phyloP scores from a whole-genome alignment of 2,329 filamentous ascomycete species.

The Aureobasidium sp. region DNA sequence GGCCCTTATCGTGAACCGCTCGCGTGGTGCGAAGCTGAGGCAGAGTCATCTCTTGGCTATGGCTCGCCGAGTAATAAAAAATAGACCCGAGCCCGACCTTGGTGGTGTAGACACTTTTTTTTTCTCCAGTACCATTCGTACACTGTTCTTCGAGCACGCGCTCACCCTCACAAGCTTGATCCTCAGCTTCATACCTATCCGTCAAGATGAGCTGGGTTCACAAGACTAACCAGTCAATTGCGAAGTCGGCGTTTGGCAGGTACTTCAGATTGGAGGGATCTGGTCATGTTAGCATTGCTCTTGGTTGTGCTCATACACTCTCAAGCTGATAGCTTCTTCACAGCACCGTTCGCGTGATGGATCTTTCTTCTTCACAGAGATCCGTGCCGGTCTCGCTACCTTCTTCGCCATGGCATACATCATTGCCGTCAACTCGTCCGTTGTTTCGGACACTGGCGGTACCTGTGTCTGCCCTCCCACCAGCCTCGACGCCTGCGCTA shows the following conservation, averaged over 20 bases:
- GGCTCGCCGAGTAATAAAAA: not conserved
- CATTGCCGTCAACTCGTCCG: conserved; percentile 57
- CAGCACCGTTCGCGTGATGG: conserved; percentile 65
- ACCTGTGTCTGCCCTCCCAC: conserved; percentile 63
- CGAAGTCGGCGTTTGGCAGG: conserved; percentile 57
- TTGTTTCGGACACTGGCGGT: conserved; percentile 65
- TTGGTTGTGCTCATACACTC: conserved; percentile 13
- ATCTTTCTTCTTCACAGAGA: conserved; percentile 73
- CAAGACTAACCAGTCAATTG: conserved; percentile 43
- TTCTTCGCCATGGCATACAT: conserved; percentile 68
- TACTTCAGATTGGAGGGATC: conserved; percentile 78
- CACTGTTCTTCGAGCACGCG: not conserved
- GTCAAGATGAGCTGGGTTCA: conserved; percentile 21
- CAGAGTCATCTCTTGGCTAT: conserved; percentile 11
- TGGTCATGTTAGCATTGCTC: conserved; percentile 56
- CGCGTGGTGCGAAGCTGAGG: not conserved
- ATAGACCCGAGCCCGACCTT: not conserved
- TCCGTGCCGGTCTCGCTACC: conserved; percentile 74
- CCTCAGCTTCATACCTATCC: not conserved
- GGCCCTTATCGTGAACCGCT: conserved; percentile 8
- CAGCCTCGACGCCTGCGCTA: conserved; percentile 46
- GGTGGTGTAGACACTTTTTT: conserved; percentile 5
- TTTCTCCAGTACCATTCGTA: not conserved
- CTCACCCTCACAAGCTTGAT: not conserved
- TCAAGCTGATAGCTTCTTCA: conserved; percentile 18